Evolutionary conservation across 306 rosid genomes (phyloP).

Genomic region (Fragaria ananassa): DNA sequence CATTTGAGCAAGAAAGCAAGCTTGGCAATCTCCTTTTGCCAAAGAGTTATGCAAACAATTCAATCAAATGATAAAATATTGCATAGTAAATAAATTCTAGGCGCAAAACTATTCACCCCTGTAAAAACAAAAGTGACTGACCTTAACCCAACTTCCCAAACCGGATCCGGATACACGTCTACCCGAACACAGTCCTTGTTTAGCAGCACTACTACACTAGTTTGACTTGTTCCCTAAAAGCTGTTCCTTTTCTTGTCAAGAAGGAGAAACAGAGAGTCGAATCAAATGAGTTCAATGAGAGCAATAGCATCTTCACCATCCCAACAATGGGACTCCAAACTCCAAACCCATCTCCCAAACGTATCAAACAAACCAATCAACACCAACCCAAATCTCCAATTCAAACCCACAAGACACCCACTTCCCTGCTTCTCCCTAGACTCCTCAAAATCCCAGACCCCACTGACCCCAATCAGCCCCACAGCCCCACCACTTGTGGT

Average conservation of each 20-base stretch:
- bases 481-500: slow-evolving; percentile 56
- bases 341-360: slow-evolving; percentile 26
- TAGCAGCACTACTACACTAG: no score
- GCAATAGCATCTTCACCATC: slow-evolving; percentile 37
- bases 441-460: slow-evolving; percentile 28
- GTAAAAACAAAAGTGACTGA: not conserved
- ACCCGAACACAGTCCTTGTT: not conserved
- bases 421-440: slow-evolving; percentile 35
- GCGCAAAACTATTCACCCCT: no score
- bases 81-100: no score
- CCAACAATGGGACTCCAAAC: slow-evolving; percentile 24
- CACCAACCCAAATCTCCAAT: slow-evolving; percentile 37
- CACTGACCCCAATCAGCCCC: slow-evolving; percentile 25
- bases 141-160: not conserved
- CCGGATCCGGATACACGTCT: no score
- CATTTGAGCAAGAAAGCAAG: no score
- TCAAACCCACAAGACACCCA: slow-evolving; percentile 34
- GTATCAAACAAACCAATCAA: slow-evolving; percentile 5
- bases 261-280: not conserved
- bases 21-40: no score
- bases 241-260: no score
- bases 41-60: no score
- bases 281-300: slow-evolving; percentile 28
- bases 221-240: no score
- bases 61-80: no score